Evolutionary conservation across 2,329 filamentous ascomycete species (phyloP), one percentile per base, ranked within the genome.

Genomic region (Fusarium caatingaense): DNA sequence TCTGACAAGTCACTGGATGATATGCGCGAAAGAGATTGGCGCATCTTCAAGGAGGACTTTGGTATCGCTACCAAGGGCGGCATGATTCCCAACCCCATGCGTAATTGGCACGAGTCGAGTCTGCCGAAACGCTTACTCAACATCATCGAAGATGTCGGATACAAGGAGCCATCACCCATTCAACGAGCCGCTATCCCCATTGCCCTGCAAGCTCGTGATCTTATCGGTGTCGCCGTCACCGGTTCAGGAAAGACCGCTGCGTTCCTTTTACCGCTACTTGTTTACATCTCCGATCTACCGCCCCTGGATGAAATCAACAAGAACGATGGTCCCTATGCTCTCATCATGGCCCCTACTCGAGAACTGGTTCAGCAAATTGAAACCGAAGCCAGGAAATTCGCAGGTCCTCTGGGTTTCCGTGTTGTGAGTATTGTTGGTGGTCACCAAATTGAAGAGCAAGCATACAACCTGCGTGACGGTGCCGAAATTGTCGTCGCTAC

Each of bases 31-130:
- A 88, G 96, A 78, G 96, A 99, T 81, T 99, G 96, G 96, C 93
- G 96, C 78, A 98, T 99, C 74, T 98, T 99, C 89, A 99, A 98
- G 82, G 96, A 98, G 80, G 94, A 99, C 80, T 98, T 97, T 83
- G 97, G 96, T 74, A 99, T 99, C 78, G 87, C 91, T 42, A 98
- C 94, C 11, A 98, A 97, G 80, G 96, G 96, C 61, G 95, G 95
- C 45, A 87, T 87, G 27, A 93, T 98, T 59, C 96, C 96, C 1
- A 95, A 98, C 75, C 96, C 96, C 1, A 98, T 99, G 94, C 93
- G 96, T 51, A 93, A 86, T 73, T 99, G 96, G 96, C 78, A 87
- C 48, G 96, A 99, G 80, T 97, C 94, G 6, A 86, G 86, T 8
- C 85, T 99, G 41, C 94, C 96, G 5, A 86, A 88, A 64, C 87